These are phyloP conservation scores for Cenchrus americanus DNA, from an alignment of 176 grass and related monocot genomes.

Conservation along the genomic window DNA sequence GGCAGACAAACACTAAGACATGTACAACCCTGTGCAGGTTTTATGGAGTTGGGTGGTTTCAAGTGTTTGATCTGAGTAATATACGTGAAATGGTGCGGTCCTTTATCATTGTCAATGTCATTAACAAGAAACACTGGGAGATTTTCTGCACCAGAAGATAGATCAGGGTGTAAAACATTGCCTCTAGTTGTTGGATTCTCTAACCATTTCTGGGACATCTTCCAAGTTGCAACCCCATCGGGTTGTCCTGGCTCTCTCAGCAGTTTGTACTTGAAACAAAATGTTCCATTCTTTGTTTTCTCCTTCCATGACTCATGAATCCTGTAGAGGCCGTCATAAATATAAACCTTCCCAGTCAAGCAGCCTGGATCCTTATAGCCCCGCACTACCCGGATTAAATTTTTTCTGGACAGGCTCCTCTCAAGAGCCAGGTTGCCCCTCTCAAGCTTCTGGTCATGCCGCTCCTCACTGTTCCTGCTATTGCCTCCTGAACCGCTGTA, in stretches of 20 bases:
- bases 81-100: constrained; percentile 80
- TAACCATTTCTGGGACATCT: constrained; percentile 80
- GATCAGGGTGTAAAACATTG: constrained; percentile 69
- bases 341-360: constrained; percentile 77
- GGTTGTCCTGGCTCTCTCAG: constrained; percentile 75
- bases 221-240: constrained; percentile 74
- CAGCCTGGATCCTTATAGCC: constrained; percentile 70
- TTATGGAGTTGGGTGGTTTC: constrained; percentile 54
- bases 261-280: constrained; percentile 90
- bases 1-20: constrained; percentile 78
- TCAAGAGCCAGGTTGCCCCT: constrained; percentile 91
- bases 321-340: constrained; percentile 93
- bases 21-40: constrained; percentile 55
- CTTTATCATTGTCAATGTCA: constrained; percentile 74
- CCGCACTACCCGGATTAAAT: constrained; percentile 82
- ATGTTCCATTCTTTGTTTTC: constrained; percentile 65
- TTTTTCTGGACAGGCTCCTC: constrained; percentile 71
- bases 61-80: constrained; percentile 54
- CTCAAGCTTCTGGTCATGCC: constrained; percentile 85
- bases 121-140: constrained; percentile 88
- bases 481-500: constrained; percentile 89
- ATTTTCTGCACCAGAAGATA: constrained; percentile 83
- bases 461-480: constrained; percentile 61
- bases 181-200: constrained; percentile 69
- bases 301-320: constrained; percentile 88